These are phyloP conservation scores for Asterophora parasitica DNA, from an alignment of 768 basidiomycete genomes.

Conservation along the genomic window DNA sequence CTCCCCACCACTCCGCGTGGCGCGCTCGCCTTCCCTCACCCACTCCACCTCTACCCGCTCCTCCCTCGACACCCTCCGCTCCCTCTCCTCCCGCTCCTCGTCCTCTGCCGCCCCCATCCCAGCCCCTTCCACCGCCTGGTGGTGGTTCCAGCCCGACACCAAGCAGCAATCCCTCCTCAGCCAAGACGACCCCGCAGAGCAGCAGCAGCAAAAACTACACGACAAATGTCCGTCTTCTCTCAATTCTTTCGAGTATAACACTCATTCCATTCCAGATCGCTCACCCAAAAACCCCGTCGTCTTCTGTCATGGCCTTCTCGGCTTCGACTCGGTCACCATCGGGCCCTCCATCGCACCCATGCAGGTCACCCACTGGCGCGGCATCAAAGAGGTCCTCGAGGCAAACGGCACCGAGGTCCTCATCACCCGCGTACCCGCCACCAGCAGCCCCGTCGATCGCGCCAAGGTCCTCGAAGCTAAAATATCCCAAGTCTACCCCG, in stretches of 20 bases:
- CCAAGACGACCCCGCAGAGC: slow-evolving; percentile 41
- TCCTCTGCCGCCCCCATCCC: slow-evolving; percentile 18
- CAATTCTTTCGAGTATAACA: background rate
- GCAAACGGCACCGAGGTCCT: slow-evolving; percentile 86
- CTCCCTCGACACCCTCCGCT: slow-evolving; percentile 58
- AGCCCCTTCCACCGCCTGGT: slow-evolving; percentile 27
- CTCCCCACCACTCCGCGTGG: slow-evolving; percentile 32
- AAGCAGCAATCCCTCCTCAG: slow-evolving; percentile 43
- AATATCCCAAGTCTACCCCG: slow-evolving; percentile 77
- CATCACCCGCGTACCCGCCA: slow-evolving; percentile 91
- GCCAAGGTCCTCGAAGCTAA: slow-evolving; percentile 85
- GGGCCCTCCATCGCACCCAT: slow-evolving; percentile 73
- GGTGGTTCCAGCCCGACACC: slow-evolving; percentile 52
- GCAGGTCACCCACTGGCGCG: slow-evolving; percentile 93
- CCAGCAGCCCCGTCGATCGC: slow-evolving; percentile 81
- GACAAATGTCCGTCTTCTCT: slow-evolving; percentile 55
- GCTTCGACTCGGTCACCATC: slow-evolving; percentile 82
- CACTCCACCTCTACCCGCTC: slow-evolving; percentile 39
- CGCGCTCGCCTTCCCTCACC: slow-evolving; percentile 21
- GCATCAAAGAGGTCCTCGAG: slow-evolving; percentile 89
- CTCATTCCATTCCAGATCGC: slow-evolving; percentile 45
- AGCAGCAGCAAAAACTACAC: slow-evolving; percentile 39
- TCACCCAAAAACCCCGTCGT: slow-evolving; percentile 82
- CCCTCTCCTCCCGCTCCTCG: slow-evolving; percentile 28
- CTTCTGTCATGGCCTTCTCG: slow-evolving; percentile 93